Evolutionary conservation across 208 protist species (phyloP), one percentile per base, ranked within the genome.

Genomic region (Acanthamoeba rhysodes): DNA sequence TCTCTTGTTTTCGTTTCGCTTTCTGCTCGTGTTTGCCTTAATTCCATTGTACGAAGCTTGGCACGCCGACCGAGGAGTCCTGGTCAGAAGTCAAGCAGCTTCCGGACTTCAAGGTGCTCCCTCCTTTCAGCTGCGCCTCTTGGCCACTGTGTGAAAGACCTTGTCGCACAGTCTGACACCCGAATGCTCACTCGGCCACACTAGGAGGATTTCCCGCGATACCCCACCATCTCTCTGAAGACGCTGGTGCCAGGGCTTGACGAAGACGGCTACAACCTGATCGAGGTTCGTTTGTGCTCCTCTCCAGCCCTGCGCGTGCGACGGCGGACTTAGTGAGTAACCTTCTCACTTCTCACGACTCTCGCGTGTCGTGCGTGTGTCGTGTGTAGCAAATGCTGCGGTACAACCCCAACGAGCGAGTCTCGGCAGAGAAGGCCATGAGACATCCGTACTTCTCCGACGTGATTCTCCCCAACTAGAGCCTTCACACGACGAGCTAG

Each of bases 1-100:
- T 24, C 82, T 95, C 98, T 98, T 96, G 98, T 41, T 20, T 90
- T 27, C 12, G n/a, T 3, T 82, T n/a, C 45, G 10, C 95, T 27
- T 55, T 50, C 8, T 29, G 18, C 9, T 70, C 2, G 7, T 41
- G 59, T 95, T 95, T 24, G 68, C 34, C 82, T 64, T 95, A 91
- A 90, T 34, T 48, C 29, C 12, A 96, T 95, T 32, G 29, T 29
- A 95, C 34, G 37, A 80, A 66, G 72, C 53, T 96, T 7, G 93
- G 95, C 41, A 96, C 92, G 12, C 92, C 93, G 24, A 95, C 24
- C 5, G 88, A 95, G 32, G 90, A 92, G 34, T 32, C 34, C 10
- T 95, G 70, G 64, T 88, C 94, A 41, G 95, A 53, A 37, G 37
- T 91, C 41, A 85, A 32, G 29, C 27, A 95, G 64, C 59, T 96